These are phyloP conservation scores for Pulveroboletus sp. DNA, from an alignment of 1,284 basidiomycete genomes.

Conservation along the genomic window DNA sequence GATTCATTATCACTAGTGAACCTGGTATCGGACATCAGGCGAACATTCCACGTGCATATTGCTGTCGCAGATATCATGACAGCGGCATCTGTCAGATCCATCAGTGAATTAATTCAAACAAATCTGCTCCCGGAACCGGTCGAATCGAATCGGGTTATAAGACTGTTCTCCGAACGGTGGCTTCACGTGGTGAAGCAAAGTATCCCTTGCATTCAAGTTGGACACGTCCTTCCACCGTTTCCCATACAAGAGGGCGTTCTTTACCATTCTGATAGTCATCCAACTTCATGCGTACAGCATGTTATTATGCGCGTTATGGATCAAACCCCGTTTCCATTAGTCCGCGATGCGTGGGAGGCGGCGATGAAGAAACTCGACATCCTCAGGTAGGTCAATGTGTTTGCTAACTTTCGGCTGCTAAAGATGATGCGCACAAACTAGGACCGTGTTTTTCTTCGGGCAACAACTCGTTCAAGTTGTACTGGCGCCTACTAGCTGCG, in stretches of 20 bases:
- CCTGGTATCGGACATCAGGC: slow-evolving; percentile 38
- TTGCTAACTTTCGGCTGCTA: background rate
- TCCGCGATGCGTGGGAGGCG: slow-evolving; percentile 37
- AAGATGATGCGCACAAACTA: slow-evolving; percentile 17
- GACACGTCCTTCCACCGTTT: slow-evolving; percentile 42
- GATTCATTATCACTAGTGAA: slow-evolving; percentile 43
- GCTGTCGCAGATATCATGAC: slow-evolving; percentile 43
- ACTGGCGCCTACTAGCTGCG: slow-evolving; percentile 25
- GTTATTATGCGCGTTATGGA: slow-evolving; percentile 35
- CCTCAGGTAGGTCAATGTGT: slow-evolving; percentile 35
- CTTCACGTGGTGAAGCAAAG: slow-evolving; percentile 25
- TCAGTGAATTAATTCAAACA: slow-evolving; percentile 28
- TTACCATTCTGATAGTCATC: slow-evolving; percentile 38
- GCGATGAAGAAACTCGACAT: slow-evolving; percentile 36
- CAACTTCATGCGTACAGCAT: slow-evolving; percentile 46
- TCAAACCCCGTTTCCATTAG: slow-evolving; percentile 19
- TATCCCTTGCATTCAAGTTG: slow-evolving; percentile 29
- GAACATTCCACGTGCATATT: slow-evolving; percentile 27
- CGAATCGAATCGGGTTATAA: slow-evolving; percentile 14
- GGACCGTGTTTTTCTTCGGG: slow-evolving; percentile 45
- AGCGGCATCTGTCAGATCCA: slow-evolving; percentile 33
- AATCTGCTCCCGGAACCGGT: background rate
- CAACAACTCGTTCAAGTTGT: slow-evolving; percentile 41
- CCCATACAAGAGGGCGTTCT: slow-evolving; percentile 49
- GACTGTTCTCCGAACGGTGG: slow-evolving; percentile 30